These are phyloP conservation scores for Rhododendron kiyosumense DNA, from an alignment of 148 eudicot genomes.

Conservation along the genomic window DNA sequence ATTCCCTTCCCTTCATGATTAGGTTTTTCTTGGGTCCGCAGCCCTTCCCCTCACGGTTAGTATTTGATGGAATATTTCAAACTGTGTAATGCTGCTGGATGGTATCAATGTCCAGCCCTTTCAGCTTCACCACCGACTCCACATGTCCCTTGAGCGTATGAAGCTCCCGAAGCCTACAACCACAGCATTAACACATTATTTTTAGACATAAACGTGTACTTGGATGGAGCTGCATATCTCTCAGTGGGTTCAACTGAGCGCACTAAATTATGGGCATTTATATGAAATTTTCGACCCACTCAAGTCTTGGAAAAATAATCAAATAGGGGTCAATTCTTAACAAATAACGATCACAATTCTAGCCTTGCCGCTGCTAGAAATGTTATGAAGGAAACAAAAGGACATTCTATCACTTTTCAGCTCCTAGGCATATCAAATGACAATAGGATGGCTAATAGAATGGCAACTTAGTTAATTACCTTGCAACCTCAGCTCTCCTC, in stretches of 20 bases:
- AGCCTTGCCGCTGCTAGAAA: not conserved
- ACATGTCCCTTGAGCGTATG: constrained; percentile 92
- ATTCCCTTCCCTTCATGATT: constrained; percentile 2
- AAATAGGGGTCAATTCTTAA: not conserved
- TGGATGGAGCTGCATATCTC: not conserved
- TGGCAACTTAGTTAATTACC: constrained; percentile 30
- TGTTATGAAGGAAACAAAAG: too few relatives aligned
- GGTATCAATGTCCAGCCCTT: constrained; percentile 79
- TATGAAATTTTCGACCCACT: not conserved
- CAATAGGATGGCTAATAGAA: not conserved
- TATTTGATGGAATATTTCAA: constrained; percentile 16
- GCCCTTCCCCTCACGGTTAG: not conserved
- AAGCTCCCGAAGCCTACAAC: constrained; percentile 77
- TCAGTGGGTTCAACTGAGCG: not conserved
- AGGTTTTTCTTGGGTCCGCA: not conserved
- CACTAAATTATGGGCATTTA: not conserved
- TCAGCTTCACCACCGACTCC: constrained; percentile 86
- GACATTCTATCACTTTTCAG: not conserved
- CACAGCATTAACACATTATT: not conserved
- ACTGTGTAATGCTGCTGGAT: constrained; percentile 84
- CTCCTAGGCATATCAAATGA: not conserved
- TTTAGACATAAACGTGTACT: not conserved
- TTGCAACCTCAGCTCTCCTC: constrained; percentile 90
- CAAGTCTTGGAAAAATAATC: not conserved
- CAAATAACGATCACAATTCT: not conserved